phyloP scores from a whole-genome alignment of 2,329 filamentous ascomycete species.

The Penicillium sp. region DNA sequence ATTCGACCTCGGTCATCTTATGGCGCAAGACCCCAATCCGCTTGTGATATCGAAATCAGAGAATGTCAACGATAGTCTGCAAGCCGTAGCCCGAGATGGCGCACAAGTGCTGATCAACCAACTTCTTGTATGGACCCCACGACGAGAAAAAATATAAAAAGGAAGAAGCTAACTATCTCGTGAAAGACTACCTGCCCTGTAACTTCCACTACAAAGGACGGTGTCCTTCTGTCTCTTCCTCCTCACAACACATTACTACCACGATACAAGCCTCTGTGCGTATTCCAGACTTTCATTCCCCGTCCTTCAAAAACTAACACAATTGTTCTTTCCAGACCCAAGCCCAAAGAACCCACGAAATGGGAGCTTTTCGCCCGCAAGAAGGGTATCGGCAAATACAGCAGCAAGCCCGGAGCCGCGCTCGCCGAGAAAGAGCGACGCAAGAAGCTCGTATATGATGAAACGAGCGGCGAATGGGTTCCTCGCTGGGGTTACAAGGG shows the following conservation, averaged over 20 bases:
- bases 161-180: neutral
- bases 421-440: constrained; percentile 63
- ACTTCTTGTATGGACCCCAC: constrained; percentile 54
- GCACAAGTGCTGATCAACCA: constrained; percentile 92
- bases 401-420: constrained; percentile 54
- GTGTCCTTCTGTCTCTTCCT: constrained; percentile 78
- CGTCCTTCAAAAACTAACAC: neutral
- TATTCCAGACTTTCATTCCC: neutral
- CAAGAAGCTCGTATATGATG: constrained; percentile 76
- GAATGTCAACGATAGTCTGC: constrained; percentile 63
- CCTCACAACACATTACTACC: constrained; percentile 67
- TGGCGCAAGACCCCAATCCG: constrained; percentile 84
- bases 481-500: constrained; percentile 94
- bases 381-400: constrained; percentile 86
- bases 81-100: constrained; percentile 75
- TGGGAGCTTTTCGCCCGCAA: constrained; percentile 96
- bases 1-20: constrained; percentile 84
- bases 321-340: constrained; percentile 46
- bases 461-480: constrained; percentile 80
- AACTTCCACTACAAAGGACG: constrained; percentile 56
- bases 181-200: constrained; percentile 69
- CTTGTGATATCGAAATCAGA: constrained; percentile 53
- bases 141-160: neutral
- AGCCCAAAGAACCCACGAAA: constrained; percentile 77
- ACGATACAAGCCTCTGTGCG: constrained; percentile 76